phyloP scores from a whole-genome alignment of 306 rosid genomes.

The Nissolia schottii region DNA sequence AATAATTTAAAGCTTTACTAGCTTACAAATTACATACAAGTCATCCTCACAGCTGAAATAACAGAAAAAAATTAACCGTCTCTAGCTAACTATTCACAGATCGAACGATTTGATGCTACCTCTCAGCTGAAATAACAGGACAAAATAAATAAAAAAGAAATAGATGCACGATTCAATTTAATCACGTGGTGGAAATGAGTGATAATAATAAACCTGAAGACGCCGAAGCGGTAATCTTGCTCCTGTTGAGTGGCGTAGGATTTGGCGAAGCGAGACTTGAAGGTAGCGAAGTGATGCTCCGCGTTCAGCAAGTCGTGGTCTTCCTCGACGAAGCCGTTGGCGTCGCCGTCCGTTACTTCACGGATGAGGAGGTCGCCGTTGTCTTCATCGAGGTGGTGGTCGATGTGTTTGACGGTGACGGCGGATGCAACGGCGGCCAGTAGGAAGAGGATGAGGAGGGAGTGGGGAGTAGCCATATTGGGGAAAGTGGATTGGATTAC shows the following conservation, averaged over 20 bases:
- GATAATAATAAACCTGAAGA: constrained; percentile 38
- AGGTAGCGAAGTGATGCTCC: constrained; percentile 64
- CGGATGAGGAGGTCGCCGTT: constrained; percentile 53
- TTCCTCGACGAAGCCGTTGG: constrained; percentile 21
- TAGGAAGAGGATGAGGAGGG: constrained; percentile 24
- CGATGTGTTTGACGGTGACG: neutral
- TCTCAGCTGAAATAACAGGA: no score
- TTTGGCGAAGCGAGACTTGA: constrained; percentile 63
- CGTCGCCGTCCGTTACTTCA: constrained; percentile 53
- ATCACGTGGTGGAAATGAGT: neutral
- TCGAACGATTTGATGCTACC: no score
- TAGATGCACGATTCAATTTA: neutral
- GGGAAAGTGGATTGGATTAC: neutral
- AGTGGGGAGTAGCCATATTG: constrained; percentile 40
- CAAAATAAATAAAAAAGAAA: neutral
- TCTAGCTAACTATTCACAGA: no score
- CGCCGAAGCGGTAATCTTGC: constrained; percentile 71
- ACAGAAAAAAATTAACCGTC: no score
- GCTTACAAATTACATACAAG: no score
- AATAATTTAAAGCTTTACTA: no score
- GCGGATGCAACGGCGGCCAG: constrained; percentile 33
- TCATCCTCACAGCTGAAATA: no score
- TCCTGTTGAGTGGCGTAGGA: constrained; percentile 57
- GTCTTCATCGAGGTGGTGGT: neutral
- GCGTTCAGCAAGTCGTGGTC: constrained; percentile 58